Evolutionary conservation across 2,329 filamentous ascomycete species (phyloP), one percentile per base, ranked within the genome.

Genomic region (Penicillium palitans): DNA sequence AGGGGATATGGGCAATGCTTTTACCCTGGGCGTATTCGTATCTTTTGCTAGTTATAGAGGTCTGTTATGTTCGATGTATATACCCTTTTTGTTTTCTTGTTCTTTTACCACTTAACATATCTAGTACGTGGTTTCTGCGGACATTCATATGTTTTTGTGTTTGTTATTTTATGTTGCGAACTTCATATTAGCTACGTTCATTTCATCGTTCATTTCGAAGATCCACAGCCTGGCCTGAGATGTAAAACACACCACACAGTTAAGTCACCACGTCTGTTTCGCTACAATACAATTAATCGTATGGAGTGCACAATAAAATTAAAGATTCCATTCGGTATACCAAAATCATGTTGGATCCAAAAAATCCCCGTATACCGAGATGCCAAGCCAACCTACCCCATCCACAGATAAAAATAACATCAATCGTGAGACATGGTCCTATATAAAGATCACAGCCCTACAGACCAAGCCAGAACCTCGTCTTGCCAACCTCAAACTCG

Each of bases 401-500:
- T 27, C 21, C 41, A 45, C 51, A 47, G 21, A 47, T 39, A 54
- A 54, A 54, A 47, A 54, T 40, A 54, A 48, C 52, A 39, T 39
- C 33, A 54, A 19, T 54, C 52, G 6, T 54, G 42, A 54, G 42
- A 54, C 52, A 57, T 52, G 15, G 25, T 44, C 24, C 15, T 24
- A 52, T 37, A 52, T 37, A 35, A 35, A 35, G 6, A 35, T 17
- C 35, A 31, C 41, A 33, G 27, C 48, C 47, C 41, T 71, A 89
- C 59, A 90, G 60, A 0, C 88, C 87, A 56, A 80, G 81, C 88
- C 88, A 91, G 80, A 85, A 90, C 60, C 81, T 82, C 2, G 86
- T 87, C 78, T 86, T 83, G 17, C 73, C 73, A 15, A 90, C 81
- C 52, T 75, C 79, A 70, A 90, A 87, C 0, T 74, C 75, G 0